Evolutionary conservation across 2,329 filamentous ascomycete genomes (phyloP).

Genomic region (Hymenoscyphus albidus): DNA sequence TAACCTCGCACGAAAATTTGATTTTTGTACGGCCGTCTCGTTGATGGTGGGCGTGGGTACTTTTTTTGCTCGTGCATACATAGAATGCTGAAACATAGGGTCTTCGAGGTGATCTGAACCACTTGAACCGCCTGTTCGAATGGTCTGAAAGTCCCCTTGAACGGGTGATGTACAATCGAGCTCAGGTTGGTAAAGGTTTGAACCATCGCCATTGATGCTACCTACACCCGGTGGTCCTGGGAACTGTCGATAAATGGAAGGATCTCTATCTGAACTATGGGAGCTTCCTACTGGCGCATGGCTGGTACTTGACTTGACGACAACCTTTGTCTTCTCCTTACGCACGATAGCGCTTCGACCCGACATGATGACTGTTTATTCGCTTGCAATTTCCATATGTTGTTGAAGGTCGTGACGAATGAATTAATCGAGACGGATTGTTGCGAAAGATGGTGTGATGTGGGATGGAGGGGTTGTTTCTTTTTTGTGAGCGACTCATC

Average conservation of each 20-base stretch:
- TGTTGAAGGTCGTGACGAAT: neutral
- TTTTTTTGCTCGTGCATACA: slow-evolving; percentile 22
- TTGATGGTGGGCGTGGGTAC: slow-evolving; percentile 34
- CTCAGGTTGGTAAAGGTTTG: slow-evolving; percentile 12
- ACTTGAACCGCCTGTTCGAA: slow-evolving; percentile 7
- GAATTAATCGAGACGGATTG: neutral
- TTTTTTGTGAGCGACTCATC: neutral
- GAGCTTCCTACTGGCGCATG: slow-evolving; percentile 5
- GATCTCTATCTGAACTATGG: slow-evolving; percentile 14
- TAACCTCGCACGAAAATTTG: slow-evolving; percentile 48
- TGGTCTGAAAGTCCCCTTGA: slow-evolving; percentile 10
- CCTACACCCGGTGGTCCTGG: slow-evolving; percentile 15
- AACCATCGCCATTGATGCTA: slow-evolving; percentile 4
- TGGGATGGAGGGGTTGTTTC: neutral
- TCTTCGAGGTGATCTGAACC: slow-evolving; percentile 4
- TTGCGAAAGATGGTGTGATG: neutral
- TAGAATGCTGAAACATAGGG: slow-evolving; percentile 1
- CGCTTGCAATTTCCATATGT: neutral
- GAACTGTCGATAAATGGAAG: slow-evolving; percentile 19
- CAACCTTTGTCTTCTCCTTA: slow-evolving; percentile 52
- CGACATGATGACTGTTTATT: slow-evolving; percentile 44
- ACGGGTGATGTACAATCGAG: neutral
- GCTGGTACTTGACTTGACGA: slow-evolving; percentile 6
- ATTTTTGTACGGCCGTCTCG: slow-evolving; percentile 52
- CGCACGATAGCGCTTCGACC: slow-evolving; percentile 56